Conservation (phyloP, 1,139 yeast genomes). For the Taphrina populina region DNA sequence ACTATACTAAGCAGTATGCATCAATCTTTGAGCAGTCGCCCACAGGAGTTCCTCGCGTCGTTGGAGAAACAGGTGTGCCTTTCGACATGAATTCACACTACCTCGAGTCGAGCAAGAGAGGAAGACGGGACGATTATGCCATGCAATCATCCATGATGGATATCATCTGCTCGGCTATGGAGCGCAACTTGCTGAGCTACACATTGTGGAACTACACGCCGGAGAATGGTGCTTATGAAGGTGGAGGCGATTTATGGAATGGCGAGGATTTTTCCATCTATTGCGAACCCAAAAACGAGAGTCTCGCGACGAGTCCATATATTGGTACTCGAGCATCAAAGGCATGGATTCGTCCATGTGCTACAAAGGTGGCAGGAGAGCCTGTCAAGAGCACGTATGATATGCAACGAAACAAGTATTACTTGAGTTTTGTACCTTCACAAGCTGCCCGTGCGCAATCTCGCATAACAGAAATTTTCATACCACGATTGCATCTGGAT, state of each 20-base stretch:
- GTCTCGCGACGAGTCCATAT: too few species aligned
- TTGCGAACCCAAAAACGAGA: conserved; percentile 42
- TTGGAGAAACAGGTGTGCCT: conserved; percentile 95
- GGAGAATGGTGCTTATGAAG: conserved; percentile 60
- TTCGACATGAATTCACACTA: conserved; percentile 82
- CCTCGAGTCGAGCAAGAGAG: conserved; percentile 52
- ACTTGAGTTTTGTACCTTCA: conserved; percentile 40
- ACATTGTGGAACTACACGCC: conserved; percentile 84
- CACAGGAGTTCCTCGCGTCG: conserved; percentile 51
- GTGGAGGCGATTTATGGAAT: conserved; percentile 85
- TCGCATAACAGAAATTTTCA: conserved; percentile 54
- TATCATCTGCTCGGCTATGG: conserved; percentile 75
- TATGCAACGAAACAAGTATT: conserved; percentile 42
- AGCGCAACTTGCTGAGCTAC: conserved; percentile 66
- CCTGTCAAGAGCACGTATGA: conserved; percentile 42
- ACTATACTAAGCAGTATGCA: conserved; percentile 25
- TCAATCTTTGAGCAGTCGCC: conserved; percentile 17
- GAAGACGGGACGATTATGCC: conserved; percentile 55
- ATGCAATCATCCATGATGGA: conserved; percentile 81
- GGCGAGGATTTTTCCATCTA: conserved; percentile 88
- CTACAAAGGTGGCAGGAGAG: conserved; percentile 44
- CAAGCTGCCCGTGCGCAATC: not conserved
- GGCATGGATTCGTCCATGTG: conserved; percentile 47
- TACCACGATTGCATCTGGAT: conserved; percentile 68
- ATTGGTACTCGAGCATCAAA: conserved; percentile 46